Base-by-base conservation (phyloP, 2,329 filamentous ascomycete genomes). In the Fusarium multiceps region DNA sequence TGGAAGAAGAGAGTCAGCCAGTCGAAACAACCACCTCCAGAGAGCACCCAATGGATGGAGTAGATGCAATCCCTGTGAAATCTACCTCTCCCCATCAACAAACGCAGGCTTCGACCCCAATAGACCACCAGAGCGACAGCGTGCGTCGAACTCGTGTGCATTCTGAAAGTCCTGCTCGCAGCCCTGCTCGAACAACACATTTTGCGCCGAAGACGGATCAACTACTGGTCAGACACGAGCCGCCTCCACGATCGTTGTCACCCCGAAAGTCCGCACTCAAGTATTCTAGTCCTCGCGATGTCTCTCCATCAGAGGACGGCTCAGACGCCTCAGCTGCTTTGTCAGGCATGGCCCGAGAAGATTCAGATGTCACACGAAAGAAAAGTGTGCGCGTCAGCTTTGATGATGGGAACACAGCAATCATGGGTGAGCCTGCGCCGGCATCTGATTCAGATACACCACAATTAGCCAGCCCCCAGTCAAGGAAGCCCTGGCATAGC, bases 181-280 rank as follows among this genome's bases (percentile, higher is more conserved):
- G 91, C 72, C 91, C 91, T 20, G 85, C 83, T 25, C 86, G 91
- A 34, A 88, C 86, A 30, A 88, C 92, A 14, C 91, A 88, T 72
- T 94, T 94, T 77, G 88, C 88, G 2, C 76, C 85, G 12, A 83
- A 85, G 10, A 82, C 87, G 18, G 85, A 88, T 34, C 85, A 82
- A 43, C 77, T 89, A 14, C 80, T 85, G 2, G 82, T 90, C 28
- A 89, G 85, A 67, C 92, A 94, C 75, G 86, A 89, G 56, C 92
- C 92, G 8, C 89, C 91, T 23, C 83, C 88, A 30, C 86, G 92
- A 49, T 93, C 92, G 7, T 82, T 92, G 13, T 94, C 92, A 0
- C 92, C 92, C 12, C 89, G 89, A 47, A 95, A 95, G 77, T 93
- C 92, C 2, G 92, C 92, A 3, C 76, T 94, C 67, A 94, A 94